Evolutionary conservation across 2,329 filamentous ascomycete species (phyloP).

Genomic region (Dothideomycetes sp.): DNA sequence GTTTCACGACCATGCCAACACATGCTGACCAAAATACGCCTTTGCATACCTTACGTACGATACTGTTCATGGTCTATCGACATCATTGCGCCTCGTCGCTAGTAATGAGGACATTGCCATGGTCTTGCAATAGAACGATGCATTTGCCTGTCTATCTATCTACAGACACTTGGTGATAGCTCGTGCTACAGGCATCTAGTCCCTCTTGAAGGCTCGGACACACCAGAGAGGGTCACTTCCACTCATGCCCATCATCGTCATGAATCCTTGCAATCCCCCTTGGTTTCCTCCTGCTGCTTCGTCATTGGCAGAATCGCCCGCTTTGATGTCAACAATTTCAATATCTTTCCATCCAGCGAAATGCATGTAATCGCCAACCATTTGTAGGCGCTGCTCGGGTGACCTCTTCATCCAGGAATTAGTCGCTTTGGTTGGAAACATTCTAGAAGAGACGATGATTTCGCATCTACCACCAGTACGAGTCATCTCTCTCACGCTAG

Average conservation of each 20-base stretch:
- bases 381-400: slow-evolving; percentile 38
- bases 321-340: slow-evolving; percentile 42
- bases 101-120: no score
- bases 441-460: slow-evolving; percentile 43
- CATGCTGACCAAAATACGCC: no score
- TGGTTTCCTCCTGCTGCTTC: slow-evolving; percentile 10
- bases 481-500: slow-evolving; percentile 31
- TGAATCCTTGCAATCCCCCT: slow-evolving; percentile 23
- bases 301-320: slow-evolving; percentile 15
- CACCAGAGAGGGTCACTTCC: slow-evolving; percentile 37
- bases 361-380: slow-evolving; percentile 45
- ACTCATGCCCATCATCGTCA: slow-evolving; percentile 26
- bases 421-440: slow-evolving; percentile 44
- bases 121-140: no score
- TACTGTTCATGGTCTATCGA: no score
- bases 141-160: no score
- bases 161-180: no score
- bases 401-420: slow-evolving; percentile 38
- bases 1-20: slow-evolving; percentile 1
- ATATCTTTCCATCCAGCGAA: slow-evolving; percentile 44
- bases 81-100: no score
- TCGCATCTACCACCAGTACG: slow-evolving; percentile 39
- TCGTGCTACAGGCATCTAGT: no score
- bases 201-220: slow-evolving; percentile 26
- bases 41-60: no score